These are phyloP conservation scores for Daldinia vernicosa DNA, from an alignment of 495 filamentous ascomycete species.

Conservation along the genomic window DNA sequence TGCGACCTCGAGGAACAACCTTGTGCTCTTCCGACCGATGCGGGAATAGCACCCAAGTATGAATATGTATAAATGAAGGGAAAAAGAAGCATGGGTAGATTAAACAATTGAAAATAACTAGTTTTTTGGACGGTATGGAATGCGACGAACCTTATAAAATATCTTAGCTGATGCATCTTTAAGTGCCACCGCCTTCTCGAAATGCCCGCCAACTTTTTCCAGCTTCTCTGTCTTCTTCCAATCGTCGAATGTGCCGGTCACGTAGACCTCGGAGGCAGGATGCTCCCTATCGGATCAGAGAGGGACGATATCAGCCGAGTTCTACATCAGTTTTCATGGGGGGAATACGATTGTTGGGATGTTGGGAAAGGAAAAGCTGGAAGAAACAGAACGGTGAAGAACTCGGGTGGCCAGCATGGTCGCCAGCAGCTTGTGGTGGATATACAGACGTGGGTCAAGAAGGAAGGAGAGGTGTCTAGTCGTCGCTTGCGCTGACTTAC, in stretches of 20 bases:
- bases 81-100: background rate
- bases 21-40: slow-evolving; percentile 22
- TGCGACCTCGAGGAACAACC: slow-evolving; percentile 6
- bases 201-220: slow-evolving; percentile 72
- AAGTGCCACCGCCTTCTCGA: slow-evolving; percentile 80
- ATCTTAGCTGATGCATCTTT: slow-evolving; percentile 71
- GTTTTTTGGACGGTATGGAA: slow-evolving; percentile 24
- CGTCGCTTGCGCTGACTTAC: slow-evolving; percentile 48
- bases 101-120: slow-evolving; percentile 19
- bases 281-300: slow-evolving; percentile 66
- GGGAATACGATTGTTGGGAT: slow-evolving; percentile 5
- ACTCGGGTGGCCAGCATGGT: background rate
- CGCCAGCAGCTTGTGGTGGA: slow-evolving; percentile 15
- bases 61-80: slow-evolving; percentile 1
- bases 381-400: slow-evolving; percentile 11
- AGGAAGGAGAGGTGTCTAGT: slow-evolving; percentile 9
- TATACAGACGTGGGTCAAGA: background rate
- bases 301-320: slow-evolving; percentile 28
- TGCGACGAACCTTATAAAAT: slow-evolving; percentile 77
- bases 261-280: slow-evolving; percentile 83
- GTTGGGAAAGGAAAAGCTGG: background rate
- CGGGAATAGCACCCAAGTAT: slow-evolving; percentile 21
- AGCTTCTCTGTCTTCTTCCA: slow-evolving; percentile 87
- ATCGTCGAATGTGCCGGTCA: slow-evolving; percentile 95
- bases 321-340: slow-evolving; percentile 17